Percentiles rank a stretch among this genome's conserved stretches.
These are phyloP conservation scores for Arctostaphylos glauca DNA, from an alignment of 148 eudicot species.

Conservation along the genomic window DNA sequence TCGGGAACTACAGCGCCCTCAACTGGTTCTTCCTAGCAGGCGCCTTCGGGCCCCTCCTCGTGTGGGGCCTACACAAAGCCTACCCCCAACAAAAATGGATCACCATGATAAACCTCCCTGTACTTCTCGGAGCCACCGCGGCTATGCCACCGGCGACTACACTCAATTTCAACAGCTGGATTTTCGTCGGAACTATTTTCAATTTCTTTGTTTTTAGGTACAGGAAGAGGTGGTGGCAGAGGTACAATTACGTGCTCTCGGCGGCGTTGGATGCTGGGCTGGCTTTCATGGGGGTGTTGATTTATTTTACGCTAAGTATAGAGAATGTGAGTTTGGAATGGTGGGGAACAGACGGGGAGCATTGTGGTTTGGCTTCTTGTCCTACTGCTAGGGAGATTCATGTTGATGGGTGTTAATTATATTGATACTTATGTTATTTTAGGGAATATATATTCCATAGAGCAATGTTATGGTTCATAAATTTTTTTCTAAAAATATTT, in stretches of 20 bases:
- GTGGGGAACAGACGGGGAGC: conserved; percentile 54
- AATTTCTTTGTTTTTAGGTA: conserved; percentile 47
- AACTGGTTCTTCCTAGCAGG: conserved; percentile 69
- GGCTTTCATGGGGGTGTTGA: conserved; percentile 51
- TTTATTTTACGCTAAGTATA: conserved; percentile 36
- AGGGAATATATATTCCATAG: too few species aligned
- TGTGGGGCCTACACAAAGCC: conserved; percentile 41
- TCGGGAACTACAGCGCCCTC: conserved; percentile 46
- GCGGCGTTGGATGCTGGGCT: conserved; percentile 62
- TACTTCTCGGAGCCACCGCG: conserved; percentile 53
- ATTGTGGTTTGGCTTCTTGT: conserved; percentile 44
- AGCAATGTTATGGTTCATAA: too few species aligned
- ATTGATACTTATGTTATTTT: conserved; percentile 6
- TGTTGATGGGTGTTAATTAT: conserved; percentile 47
- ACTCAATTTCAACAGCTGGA: conserved; percentile 51
- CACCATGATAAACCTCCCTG: conserved; percentile 53
- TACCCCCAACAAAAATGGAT: conserved; percentile 55
- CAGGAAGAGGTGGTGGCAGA: conserved; percentile 60
- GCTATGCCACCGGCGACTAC: conserved; percentile 56
- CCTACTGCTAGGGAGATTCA: conserved; percentile 49
- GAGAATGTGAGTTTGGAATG: conserved; percentile 24
- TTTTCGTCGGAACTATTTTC: conserved; percentile 46
- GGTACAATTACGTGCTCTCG: conserved; percentile 61
- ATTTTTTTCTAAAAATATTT: too few species aligned
- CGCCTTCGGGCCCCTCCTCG: conserved; percentile 41